Percentiles rank a stretch among this genome's conserved stretches.
Evolutionary conservation across 345 rosid species (phyloP).

Genomic region (Psidium guajava): DNA sequence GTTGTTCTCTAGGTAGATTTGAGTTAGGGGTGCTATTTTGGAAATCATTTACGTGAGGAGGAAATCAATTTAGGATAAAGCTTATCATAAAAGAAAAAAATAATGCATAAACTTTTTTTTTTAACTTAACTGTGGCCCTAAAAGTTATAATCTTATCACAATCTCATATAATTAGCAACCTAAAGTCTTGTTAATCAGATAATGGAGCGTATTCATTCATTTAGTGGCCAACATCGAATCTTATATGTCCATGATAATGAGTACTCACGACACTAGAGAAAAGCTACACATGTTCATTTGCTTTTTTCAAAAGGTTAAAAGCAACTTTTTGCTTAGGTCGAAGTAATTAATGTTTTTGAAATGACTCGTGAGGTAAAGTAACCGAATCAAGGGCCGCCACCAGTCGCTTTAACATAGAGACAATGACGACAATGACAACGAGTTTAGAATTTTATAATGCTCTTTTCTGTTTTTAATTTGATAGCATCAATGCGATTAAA

Average conservation of each 20-base stretch:
- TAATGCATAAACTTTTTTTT: neutral
- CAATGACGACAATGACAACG: fast-evolving
- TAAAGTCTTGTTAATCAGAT: no score
- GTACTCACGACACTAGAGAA: neutral
- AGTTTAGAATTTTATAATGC: neutral
- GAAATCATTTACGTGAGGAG: neutral
- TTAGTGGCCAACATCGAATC: neutral
- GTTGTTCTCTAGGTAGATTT: neutral
- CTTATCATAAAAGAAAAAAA: neutral
- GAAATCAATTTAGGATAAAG: neutral
- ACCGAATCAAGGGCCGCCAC: fast-evolving
- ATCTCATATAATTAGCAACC: no score
- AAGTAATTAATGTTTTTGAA: neutral
- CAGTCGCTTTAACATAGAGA: fast-evolving
- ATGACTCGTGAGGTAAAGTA: neutral
- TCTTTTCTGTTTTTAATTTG: neutral
- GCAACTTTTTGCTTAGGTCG: neutral
- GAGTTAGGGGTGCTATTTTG: neutral
- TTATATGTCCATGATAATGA: neutral
- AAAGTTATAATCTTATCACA: no score
- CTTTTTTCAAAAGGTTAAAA: neutral
- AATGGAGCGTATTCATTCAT: neutral
- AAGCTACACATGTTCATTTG: neutral
- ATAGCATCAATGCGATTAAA: neutral
- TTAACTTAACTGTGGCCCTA: no score